Conservation (phyloP, 202 grass and related monocot species). For the Zizania palustris region DNA sequence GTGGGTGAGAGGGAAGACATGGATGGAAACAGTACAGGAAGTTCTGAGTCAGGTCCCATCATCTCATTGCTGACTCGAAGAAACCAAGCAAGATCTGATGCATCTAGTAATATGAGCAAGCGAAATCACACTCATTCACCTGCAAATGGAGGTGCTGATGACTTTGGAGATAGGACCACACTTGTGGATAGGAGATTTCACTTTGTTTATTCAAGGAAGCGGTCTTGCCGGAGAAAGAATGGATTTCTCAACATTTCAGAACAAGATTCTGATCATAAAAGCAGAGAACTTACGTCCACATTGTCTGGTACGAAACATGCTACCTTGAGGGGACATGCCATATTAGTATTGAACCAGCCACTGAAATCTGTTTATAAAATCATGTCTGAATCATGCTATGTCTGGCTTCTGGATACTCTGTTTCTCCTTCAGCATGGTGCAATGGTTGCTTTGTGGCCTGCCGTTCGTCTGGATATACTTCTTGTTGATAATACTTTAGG, state of each 20-base stretch:
- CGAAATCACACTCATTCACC: slow-evolving; percentile 25
- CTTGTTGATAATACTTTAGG: slow-evolving; percentile 63
- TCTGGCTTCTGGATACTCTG: slow-evolving; percentile 52
- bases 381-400: slow-evolving; percentile 52
- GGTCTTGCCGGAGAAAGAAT: slow-evolving; percentile 61
- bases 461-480: slow-evolving; percentile 72
- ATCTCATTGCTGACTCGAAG: slow-evolving; percentile 56
- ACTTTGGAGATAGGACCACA: slow-evolving; percentile 41
- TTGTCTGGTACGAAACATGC: slow-evolving; percentile 35
- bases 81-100: slow-evolving; percentile 51
- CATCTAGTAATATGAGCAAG: slow-evolving; percentile 48
- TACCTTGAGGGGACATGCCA: slow-evolving; percentile 38
- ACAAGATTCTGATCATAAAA: slow-evolving; percentile 27
- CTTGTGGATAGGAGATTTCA: slow-evolving; percentile 52
- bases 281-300: slow-evolving; percentile 22
- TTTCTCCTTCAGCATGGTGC: slow-evolving; percentile 61
- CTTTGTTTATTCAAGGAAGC: slow-evolving; percentile 85
- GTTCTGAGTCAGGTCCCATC: slow-evolving; percentile 63
- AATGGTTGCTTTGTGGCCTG: slow-evolving; percentile 71
- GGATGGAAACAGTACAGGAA: slow-evolving; percentile 48
- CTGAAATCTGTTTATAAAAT: slow-evolving; percentile 53
- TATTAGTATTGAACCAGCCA: slow-evolving; percentile 52
- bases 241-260: slow-evolving; percentile 40
- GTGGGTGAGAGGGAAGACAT: slow-evolving; percentile 45
- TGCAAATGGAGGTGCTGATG: slow-evolving; percentile 33